phyloP scores from a whole-genome alignment of 176 grass and related monocot genomes.

The Dactylis glomerata region DNA sequence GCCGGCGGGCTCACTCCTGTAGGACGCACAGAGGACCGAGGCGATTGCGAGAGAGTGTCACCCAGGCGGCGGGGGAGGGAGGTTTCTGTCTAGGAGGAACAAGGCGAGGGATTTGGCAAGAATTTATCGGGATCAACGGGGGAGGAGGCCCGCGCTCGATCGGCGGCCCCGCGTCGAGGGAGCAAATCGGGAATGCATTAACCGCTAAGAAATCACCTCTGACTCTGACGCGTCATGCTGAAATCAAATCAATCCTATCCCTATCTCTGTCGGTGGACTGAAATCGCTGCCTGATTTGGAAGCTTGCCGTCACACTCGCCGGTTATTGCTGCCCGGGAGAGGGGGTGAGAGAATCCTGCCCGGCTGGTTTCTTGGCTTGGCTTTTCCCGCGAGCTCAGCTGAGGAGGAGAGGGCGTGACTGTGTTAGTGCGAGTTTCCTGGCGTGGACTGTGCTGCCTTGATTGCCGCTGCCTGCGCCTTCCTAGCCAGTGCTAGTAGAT shows the following conservation, averaged over 20 bases:
- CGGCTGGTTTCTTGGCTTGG: not conserved
- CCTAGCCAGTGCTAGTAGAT: not conserved
- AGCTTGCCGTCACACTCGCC: not conserved
- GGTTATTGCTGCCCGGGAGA: not conserved
- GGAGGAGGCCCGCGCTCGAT: not conserved
- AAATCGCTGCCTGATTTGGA: not conserved
- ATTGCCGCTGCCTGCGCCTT: not conserved
- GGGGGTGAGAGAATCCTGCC: not conserved
- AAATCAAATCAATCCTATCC: not conserved
- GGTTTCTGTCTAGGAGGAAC: slow-evolving; percentile 5
- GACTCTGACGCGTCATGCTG: not conserved
- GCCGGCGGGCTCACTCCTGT: not conserved
- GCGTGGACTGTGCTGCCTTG: slow-evolving; percentile 7
- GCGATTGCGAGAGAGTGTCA: slow-evolving; percentile 9
- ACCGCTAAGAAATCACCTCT: not conserved
- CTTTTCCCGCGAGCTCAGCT: slow-evolving; percentile 38
- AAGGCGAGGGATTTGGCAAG: not conserved
- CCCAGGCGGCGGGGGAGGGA: slow-evolving; percentile 10
- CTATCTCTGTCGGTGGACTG: not conserved
- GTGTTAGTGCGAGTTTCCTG: not conserved
- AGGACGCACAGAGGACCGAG: not conserved
- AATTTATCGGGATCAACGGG: slow-evolving; percentile 9
- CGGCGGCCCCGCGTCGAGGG: not conserved
- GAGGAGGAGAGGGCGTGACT: not conserved
- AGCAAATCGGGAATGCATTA: slow-evolving; percentile 18